A percentile compares a stretch with the other conserved stretches of the same genome.
Conservation (phyloP, 352 stramenopile genomes). For the Pythium volutum region DNA sequence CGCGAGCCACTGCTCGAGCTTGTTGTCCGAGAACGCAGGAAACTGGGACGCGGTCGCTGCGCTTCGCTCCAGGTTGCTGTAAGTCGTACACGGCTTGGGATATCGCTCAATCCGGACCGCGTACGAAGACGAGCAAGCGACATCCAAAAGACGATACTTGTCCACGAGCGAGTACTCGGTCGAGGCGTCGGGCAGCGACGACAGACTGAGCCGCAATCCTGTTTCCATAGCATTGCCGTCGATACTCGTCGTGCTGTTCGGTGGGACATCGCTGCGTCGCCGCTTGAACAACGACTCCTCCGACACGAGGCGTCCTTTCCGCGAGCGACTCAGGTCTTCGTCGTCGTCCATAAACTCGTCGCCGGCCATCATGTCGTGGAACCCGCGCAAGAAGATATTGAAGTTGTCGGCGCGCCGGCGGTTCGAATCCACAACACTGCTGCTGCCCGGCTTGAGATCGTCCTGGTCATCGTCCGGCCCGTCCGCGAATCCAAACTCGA, state of each 20-base stretch:
- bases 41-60: slow-evolving; percentile 29
- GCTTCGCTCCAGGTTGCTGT: slow-evolving; percentile 63
- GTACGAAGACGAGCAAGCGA: slow-evolving; percentile 71
- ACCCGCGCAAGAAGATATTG: slow-evolving; percentile 78
- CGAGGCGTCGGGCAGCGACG: slow-evolving; percentile 41
- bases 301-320: slow-evolving; percentile 24
- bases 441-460: slow-evolving; percentile 32
- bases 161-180: slow-evolving; percentile 66
- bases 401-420: slow-evolving; percentile 66
- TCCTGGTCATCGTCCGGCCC: slow-evolving; percentile 38
- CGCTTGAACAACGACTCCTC: slow-evolving; percentile 73
- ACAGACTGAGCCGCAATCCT: slow-evolving; percentile 47
- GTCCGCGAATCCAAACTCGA: slow-evolving; percentile 70
- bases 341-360: slow-evolving; percentile 47
- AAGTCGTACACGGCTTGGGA: slow-evolving; percentile 65
- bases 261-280: slow-evolving; percentile 31
- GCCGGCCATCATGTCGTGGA: slow-evolving; percentile 77
- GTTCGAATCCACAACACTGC: slow-evolving; percentile 47
- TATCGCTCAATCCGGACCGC: slow-evolving; percentile 77
- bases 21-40: slow-evolving; percentile 62
- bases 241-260: slow-evolving; percentile 22
- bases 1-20: slow-evolving; percentile 70
- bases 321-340: slow-evolving; percentile 25
- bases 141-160: slow-evolving; percentile 66
- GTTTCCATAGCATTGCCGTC: slow-evolving; percentile 48